These are phyloP conservation scores for Gossypium laxum DNA, from an alignment of 441 rosid species.

Conservation along the genomic window DNA sequence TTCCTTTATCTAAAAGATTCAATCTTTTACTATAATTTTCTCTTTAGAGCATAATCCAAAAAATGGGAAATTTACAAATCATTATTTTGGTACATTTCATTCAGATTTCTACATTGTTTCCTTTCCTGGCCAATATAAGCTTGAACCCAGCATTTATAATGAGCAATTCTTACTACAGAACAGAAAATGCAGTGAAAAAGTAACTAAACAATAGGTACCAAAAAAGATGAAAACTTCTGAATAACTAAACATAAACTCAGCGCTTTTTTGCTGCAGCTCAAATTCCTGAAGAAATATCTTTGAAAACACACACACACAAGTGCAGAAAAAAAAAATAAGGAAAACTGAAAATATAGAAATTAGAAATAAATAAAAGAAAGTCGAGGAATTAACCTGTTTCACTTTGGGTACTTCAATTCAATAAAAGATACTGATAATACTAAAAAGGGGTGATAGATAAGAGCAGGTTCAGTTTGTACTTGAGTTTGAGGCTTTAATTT, in stretches of 20 bases:
- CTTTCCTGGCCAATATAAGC: background rate
- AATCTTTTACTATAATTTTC: background rate
- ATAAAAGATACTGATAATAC: background rate
- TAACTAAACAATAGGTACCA: background rate
- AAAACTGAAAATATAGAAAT: background rate
- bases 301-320: background rate
- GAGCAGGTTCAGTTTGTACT: background rate
- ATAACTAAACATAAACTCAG: background rate
- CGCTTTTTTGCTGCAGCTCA: background rate
- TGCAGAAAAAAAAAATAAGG: background rate
- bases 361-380: background rate
- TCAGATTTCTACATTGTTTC: background rate
- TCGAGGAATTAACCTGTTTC: background rate
- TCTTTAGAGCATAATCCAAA: background rate
- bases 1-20: background rate
- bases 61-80: background rate
- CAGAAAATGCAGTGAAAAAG: background rate
- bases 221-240: background rate
- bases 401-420: background rate
- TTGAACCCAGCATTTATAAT: background rate
- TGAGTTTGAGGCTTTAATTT: background rate
- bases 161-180: background rate
- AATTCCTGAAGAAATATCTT: background rate
- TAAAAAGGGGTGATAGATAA: constrained; percentile 1
- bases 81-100: background rate